Conservation (phyloP, 2,329 filamentous ascomycete species). For the Xylaria sp. region DNA sequence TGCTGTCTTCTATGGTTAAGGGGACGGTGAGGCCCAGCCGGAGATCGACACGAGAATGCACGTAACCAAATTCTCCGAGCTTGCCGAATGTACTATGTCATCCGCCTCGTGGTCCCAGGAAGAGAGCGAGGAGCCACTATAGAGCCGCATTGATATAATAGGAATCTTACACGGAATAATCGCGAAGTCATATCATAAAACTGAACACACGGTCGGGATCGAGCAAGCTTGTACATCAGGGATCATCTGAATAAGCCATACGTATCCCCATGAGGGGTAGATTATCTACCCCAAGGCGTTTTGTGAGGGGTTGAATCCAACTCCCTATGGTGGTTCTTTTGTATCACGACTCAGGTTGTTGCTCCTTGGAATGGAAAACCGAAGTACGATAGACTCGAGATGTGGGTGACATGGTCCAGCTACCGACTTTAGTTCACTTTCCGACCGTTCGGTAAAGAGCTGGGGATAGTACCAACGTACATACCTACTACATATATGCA, state of each 20-base stretch:
- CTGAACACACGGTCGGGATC: not conserved
- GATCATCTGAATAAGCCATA: slow-evolving; percentile 2
- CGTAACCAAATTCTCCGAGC: not conserved
- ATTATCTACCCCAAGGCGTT: slow-evolving; percentile 1
- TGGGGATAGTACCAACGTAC: not conserved
- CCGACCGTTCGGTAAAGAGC: not conserved
- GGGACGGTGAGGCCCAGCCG: slow-evolving; percentile 20
- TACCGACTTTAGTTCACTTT: not conserved
- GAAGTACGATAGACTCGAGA: not conserved
- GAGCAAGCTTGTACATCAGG: slow-evolving; percentile 6
- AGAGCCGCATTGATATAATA: slow-evolving; percentile 18
- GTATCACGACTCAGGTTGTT: not conserved
- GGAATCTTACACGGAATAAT: not conserved
- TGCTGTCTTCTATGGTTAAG: not conserved
- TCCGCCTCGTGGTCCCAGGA: not conserved
- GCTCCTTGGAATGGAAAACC: not conserved
- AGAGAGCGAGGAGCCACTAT: slow-evolving; percentile 4
- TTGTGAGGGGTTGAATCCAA: slow-evolving; percentile 18
- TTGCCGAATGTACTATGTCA: not conserved
- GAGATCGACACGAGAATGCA: not conserved
- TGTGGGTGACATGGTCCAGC: not conserved
- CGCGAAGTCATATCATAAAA: slow-evolving; percentile 2
- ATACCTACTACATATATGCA: not conserved
- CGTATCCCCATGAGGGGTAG: not conserved
- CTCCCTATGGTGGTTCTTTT: not conserved